A percentile compares a stretch with the other conserved stretches of the same genome.
Conservation (phyloP, 2,329 filamentous ascomycete genomes). For the Fusarium bactridioides region DNA sequence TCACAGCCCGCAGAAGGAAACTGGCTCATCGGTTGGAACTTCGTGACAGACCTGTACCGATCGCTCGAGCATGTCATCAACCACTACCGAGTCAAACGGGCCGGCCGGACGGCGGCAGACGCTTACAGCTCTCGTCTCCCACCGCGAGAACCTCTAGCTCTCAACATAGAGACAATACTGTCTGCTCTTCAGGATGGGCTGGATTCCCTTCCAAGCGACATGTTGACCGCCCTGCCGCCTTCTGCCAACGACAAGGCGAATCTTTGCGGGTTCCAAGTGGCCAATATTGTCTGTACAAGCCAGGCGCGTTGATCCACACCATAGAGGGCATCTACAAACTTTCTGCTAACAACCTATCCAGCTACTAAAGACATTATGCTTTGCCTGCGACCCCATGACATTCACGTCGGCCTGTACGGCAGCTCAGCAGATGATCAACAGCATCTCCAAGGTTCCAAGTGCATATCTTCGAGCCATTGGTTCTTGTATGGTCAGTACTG, state of each 20-base stretch:
- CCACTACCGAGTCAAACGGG: neutral
- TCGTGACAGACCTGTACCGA: neutral
- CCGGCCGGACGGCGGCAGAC: neutral
- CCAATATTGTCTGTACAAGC: neutral
- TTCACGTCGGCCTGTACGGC: neutral
- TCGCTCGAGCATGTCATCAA: neutral
- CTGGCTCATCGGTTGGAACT: neutral
- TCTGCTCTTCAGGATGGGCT: neutral
- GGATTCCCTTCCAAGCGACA: neutral
- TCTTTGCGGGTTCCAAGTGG: neutral
- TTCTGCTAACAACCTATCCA: neutral
- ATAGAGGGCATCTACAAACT: fast-evolving
- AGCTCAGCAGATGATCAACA: neutral
- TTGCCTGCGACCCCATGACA: neutral
- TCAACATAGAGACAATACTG: neutral
- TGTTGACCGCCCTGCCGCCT: neutral
- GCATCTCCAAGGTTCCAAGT: neutral
- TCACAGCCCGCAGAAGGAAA: neutral
- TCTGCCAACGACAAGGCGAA: neutral
- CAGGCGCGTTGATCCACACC: neutral
- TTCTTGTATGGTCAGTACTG: neutral
- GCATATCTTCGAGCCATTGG: neutral
- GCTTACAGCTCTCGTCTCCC: neutral
- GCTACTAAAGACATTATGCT: neutral
- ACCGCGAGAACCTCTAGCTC: neutral